phyloP scores from a whole-genome alignment of 2,329 filamentous ascomycete species.

The Neopestalotiopsis sp. region DNA sequence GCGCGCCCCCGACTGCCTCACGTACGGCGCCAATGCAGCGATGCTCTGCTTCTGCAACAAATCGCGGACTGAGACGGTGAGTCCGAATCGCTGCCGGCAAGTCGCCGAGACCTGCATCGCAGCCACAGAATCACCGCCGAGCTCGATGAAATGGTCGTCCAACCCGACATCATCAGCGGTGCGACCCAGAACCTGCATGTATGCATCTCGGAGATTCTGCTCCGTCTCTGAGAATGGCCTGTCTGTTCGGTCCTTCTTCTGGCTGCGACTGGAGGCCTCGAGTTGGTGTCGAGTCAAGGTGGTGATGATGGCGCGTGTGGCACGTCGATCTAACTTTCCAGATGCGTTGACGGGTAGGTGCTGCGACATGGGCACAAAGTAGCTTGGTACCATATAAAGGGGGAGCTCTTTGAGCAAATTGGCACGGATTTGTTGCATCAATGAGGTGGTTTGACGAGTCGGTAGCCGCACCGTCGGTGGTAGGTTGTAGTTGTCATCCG shows the following conservation, averaged over 20 bases:
- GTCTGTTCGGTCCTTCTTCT: background rate
- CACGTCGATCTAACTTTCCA: conserved; percentile 16
- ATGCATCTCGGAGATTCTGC: conserved; percentile 6
- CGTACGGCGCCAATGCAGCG: background rate
- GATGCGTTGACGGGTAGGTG: conserved; percentile 14
- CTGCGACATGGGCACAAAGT: conserved; percentile 5
- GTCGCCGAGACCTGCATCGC: conserved; percentile 18
- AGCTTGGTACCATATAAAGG: conserved; percentile 7
- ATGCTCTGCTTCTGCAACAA: conserved; percentile 29
- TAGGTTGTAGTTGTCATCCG: too few species aligned
- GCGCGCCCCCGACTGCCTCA: too few species aligned
- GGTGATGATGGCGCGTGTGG: background rate
- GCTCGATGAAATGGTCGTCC: conserved; percentile 15
- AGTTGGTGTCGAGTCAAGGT: conserved; percentile 11
- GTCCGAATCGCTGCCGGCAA: background rate
- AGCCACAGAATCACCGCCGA: conserved; percentile 18
- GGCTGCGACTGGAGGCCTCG: too few species aligned
- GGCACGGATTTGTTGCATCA: background rate
- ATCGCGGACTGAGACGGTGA: background rate
- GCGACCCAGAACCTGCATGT: conserved; percentile 6
- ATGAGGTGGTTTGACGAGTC: too few species aligned
- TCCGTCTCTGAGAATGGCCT: conserved; percentile 1
- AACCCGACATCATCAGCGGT: background rate
- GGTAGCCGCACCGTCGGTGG: too few species aligned
- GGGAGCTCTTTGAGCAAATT: background rate